A percentile compares a stretch with the other conserved stretches of the same genome.
Evolutionary conservation across 2,329 filamentous ascomycete genomes (phyloP).

Genomic region (Stemphylium vesicarium): DNA sequence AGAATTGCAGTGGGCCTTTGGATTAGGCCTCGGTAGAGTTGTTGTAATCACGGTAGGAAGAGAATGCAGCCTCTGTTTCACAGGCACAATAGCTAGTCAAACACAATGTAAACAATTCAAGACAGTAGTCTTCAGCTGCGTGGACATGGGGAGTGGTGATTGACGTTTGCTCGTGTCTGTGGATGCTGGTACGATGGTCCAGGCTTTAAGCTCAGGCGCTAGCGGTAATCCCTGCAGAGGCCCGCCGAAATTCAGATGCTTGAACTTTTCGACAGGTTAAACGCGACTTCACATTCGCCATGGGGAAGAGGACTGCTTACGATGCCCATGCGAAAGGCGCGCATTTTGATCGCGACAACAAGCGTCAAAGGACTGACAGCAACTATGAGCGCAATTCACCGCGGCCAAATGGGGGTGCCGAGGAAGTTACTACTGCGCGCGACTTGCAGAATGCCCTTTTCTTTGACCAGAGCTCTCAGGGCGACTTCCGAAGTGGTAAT

Average conservation of each 20-base stretch:
- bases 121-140: neutral
- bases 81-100: neutral
- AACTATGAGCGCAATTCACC: constrained; percentile 34
- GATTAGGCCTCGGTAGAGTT: constrained; percentile 2
- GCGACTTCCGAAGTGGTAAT: constrained; percentile 40
- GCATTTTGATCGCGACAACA: constrained; percentile 31
- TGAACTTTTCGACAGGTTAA: constrained; percentile 21
- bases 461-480: constrained; percentile 46
- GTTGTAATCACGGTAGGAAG: constrained; percentile 4
- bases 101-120: neutral
- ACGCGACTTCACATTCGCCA: constrained; percentile 19
- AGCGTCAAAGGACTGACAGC: constrained; percentile 41
- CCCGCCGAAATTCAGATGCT: constrained; percentile 22
- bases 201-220: constrained; percentile 5
- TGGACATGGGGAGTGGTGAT: neutral
- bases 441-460: constrained; percentile 46
- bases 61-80: neutral
- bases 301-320: constrained; percentile 44
- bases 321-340: constrained; percentile 36
- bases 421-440: constrained; percentile 42
- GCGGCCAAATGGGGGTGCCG: constrained; percentile 25
- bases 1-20: constrained; percentile 1
- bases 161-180: constrained; percentile 9
- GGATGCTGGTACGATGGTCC: neutral
- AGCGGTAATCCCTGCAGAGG: constrained; percentile 21